phyloP scores from a whole-genome alignment of 23 red algal genomes.

The Gracilaria caudata region DNA sequence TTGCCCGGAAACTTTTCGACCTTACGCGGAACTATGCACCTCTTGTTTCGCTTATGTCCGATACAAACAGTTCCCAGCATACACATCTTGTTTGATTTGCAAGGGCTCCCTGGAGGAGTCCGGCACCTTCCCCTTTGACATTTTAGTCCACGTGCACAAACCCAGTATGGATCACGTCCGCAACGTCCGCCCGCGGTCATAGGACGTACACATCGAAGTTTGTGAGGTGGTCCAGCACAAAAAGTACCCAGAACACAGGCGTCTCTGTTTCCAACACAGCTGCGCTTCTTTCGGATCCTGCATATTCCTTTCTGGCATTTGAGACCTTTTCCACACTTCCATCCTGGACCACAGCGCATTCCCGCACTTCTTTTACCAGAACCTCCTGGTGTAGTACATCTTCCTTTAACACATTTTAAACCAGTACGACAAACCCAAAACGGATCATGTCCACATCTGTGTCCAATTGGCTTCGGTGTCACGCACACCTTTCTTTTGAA shows the following conservation, averaged over 20 bases:
- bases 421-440: conserved; percentile 8
- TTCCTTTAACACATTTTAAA: conserved; percentile 9
- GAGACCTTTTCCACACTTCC: background rate
- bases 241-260: conserved; percentile 19
- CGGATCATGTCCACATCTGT: background rate
- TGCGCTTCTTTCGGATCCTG: background rate
- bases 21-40: background rate
- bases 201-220: conserved; percentile 39
- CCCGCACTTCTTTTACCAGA: background rate
- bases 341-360: background rate
- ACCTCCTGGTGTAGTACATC: background rate
- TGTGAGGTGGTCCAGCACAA: conserved; percentile 5
- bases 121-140: conserved; percentile 20
- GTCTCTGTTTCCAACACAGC: background rate
- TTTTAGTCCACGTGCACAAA: background rate
- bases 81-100: background rate
- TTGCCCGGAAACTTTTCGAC: background rate
- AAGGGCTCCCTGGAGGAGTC: background rate
- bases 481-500: conserved; percentile 22
- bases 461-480: conserved; percentile 11
- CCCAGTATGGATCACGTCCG: conserved; percentile 23
- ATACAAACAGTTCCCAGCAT: background rate
- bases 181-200: background rate
- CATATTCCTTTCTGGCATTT: conserved; percentile 30
- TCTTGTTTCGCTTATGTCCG: background rate